Percentiles rank a stretch among this genome's conserved stretches.
Conservation (phyloP, 352 stramenopile genomes). For the Aphanomyces invadans region DNA sequence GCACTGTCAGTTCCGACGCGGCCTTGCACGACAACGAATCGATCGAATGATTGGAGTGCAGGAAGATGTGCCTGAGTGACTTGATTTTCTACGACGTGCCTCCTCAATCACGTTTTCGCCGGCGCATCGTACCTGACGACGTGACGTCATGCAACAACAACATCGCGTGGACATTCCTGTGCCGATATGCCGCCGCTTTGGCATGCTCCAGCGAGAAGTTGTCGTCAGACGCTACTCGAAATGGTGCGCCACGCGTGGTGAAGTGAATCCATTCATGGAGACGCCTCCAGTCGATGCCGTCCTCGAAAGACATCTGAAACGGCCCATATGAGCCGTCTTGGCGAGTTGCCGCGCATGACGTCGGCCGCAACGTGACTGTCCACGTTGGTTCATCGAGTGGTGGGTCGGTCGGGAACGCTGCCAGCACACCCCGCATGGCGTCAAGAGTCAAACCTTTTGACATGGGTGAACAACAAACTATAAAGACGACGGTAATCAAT, state of each 20-base stretch:
- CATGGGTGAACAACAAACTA: not conserved
- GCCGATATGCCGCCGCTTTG: not conserved
- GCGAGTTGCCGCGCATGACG: not conserved
- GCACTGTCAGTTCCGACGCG: not conserved
- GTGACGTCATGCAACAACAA: not conserved
- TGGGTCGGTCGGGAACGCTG: not conserved
- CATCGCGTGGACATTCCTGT: not conserved
- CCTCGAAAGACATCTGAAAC: not conserved
- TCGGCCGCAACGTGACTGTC: not conserved
- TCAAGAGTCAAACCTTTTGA: not conserved
- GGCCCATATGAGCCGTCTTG: not conserved
- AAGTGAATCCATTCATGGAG: not conserved
- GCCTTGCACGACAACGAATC: not conserved
- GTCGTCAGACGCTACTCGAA: not conserved
- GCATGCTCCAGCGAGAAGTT: not conserved
- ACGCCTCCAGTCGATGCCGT: not conserved
- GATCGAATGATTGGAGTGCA: slow-evolving; percentile 5
- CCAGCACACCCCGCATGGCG: not conserved
- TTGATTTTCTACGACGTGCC: not conserved
- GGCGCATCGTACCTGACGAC: not conserved
- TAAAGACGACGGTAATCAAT: not conserved
- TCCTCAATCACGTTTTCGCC: not conserved
- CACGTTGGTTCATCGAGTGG: not conserved
- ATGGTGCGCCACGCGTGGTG: not conserved
- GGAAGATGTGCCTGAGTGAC: not conserved